A percentile compares a stretch with the other conserved stretches of the same genome.
Evolutionary conservation across 805 yeast species (phyloP).

Genomic region (Pichia thaimueangensis): DNA sequence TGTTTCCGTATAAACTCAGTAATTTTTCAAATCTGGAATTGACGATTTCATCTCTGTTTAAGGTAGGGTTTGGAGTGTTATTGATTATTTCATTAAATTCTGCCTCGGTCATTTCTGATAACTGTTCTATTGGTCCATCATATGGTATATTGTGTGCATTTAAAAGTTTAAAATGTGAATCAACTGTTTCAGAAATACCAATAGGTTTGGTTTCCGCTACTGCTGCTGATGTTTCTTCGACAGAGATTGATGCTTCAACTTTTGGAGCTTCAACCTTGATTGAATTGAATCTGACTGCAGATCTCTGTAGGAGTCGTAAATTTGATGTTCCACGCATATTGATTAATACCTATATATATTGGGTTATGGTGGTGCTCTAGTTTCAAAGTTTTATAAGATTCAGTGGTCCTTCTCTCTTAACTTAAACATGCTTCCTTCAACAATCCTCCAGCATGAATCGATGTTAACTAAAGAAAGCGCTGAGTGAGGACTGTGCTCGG

Average conservation of each 20-base stretch:
- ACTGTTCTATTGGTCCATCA: constrained; percentile 12
- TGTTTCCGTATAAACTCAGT: constrained; percentile 22
- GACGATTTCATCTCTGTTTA: constrained; percentile 25
- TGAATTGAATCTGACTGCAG: constrained; percentile 4
- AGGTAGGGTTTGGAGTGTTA: constrained; percentile 23
- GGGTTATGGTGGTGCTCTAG: too few relatives aligned
- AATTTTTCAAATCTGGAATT: constrained; percentile 23
- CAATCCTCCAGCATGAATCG: too few relatives aligned
- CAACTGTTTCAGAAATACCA: not conserved
- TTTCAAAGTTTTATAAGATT: too few relatives aligned
- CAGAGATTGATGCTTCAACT: not conserved
- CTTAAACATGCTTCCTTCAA: too few relatives aligned
- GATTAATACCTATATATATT: too few relatives aligned
- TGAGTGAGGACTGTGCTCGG: too few relatives aligned
- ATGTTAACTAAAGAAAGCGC: too few relatives aligned
- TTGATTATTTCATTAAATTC: constrained; percentile 25
- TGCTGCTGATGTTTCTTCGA: not conserved
- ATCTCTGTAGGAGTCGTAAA: constrained; percentile 5
- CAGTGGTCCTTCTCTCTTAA: too few relatives aligned
- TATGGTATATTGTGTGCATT: constrained; percentile 12
- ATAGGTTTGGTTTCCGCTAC: not conserved
- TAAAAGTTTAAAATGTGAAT: not conserved
- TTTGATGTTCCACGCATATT: too few relatives aligned
- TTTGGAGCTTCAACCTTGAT: constrained; percentile 1
- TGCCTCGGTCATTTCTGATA: constrained; percentile 19